Conservation (phyloP, 2,329 filamentous ascomycete species). For the Ophiostoma quercus region DNA sequence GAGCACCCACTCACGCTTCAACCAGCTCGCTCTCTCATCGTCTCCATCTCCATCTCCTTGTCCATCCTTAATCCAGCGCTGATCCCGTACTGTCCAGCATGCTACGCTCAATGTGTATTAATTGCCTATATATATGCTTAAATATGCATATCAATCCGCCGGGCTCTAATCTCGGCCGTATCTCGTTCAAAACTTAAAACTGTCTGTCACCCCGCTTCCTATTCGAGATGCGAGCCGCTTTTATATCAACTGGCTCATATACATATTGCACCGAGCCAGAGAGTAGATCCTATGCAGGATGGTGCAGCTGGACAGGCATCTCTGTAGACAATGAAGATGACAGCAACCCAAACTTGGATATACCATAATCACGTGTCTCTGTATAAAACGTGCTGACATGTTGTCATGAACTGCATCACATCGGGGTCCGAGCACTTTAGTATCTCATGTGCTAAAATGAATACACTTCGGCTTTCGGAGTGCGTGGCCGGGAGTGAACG, state of each 20-base stretch:
- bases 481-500: not conserved
- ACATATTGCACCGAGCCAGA: not conserved
- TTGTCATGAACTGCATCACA: not conserved
- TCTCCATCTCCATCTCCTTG: too few relatives aligned
- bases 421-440: not conserved
- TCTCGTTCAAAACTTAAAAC: not conserved
- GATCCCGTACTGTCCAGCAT: not conserved
- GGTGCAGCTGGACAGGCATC: not conserved
- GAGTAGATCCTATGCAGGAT: not conserved
- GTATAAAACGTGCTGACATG: not conserved
- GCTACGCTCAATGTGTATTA: not conserved
- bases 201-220: not conserved
- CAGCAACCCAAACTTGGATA: not conserved
- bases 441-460: not conserved
- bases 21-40: too few relatives aligned
- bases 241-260: not conserved
- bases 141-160: not conserved
- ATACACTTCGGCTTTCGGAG: not conserved
- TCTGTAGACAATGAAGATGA: not conserved
- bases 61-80: too few relatives aligned
- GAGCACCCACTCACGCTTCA: too few relatives aligned
- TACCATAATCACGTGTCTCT: not conserved
- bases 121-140: not conserved
- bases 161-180: not conserved
- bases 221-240: not conserved